Evolutionary conservation across 768 basidiomycete genomes (phyloP).

Genomic region (Tricholoma sp.): DNA sequence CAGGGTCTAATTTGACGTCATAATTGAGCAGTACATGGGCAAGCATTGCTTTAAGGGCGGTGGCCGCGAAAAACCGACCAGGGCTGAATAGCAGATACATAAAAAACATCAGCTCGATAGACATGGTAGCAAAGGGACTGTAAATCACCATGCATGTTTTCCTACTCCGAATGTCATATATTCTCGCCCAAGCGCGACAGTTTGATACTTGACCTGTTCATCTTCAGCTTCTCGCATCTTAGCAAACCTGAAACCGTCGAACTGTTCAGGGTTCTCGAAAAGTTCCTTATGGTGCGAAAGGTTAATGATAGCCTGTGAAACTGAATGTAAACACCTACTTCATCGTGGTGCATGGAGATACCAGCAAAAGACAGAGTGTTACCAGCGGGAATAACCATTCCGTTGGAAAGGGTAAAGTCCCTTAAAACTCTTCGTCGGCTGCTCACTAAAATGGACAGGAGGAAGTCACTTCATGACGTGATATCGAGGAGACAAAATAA

Average conservation of each 20-base stretch:
- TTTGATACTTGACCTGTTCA: constrained; percentile 19
- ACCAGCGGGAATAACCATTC: constrained; percentile 33
- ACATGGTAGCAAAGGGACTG: not conserved
- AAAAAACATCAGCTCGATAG: not conserved
- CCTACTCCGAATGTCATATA: constrained; percentile 33
- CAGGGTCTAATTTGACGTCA: constrained; percentile 31
- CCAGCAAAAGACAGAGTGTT: constrained; percentile 26
- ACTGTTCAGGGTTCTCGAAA: constrained; percentile 23
- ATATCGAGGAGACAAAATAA: not conserved
- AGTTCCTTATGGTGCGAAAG: not conserved
- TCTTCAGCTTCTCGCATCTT: constrained; percentile 10
- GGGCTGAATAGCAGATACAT: constrained; percentile 14
- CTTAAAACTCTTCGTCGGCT: constrained; percentile 24
- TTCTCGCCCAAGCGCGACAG: constrained; percentile 20
- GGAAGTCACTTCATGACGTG: constrained; percentile 9
- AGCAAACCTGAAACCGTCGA: constrained; percentile 39
- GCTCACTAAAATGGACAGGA: constrained; percentile 8
- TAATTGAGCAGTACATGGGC: constrained; percentile 36
- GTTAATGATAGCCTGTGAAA: not conserved
- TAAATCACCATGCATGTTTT: constrained; percentile 21
- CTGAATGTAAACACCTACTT: not conserved
- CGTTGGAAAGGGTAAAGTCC: constrained; percentile 41
- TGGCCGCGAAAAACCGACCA: constrained; percentile 39
- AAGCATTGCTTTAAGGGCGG: constrained; percentile 39
- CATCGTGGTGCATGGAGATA: constrained; percentile 22